Base-by-base conservation (phyloP, 1,139 yeast genomes). In the Kurtzmaniella quercitrusa region DNA sequence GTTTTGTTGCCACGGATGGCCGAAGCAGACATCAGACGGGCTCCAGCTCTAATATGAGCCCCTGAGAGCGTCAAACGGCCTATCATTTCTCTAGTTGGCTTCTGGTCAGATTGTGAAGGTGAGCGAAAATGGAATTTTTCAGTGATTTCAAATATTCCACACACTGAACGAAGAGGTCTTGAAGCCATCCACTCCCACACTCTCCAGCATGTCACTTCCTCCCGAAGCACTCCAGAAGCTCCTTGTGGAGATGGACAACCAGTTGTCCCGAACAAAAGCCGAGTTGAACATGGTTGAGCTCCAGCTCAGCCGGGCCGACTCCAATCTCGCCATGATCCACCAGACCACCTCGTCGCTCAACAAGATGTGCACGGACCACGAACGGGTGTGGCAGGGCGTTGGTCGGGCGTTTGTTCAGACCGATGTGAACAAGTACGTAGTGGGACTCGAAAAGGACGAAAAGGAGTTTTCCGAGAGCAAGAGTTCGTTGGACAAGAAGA, bases 341-440 rank as follows among this genome's bases (percentile, higher is more conserved):
- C 68, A 79, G 39, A 82, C 94, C 9, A 66, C 73, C 29, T 55
- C 70, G 38, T 83, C 83, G 51, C 67, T 88, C 46, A 68, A 68
- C 38, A 51, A 56, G 42, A 54, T 67, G 34, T 72, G 79, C 43
- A 53, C 63, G 19, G 63, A 63, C 3, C 63, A 66, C 31, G 76
- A 79, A 17, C 59, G 61, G 2, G 91, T 90, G 4, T 90, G 95
- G 94, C 81, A 87, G 58, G 89, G 95, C 2, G 77, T 88, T 25
- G 96, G 96, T 18, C 85, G 85, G 63, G 79, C 89, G 49, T 85
- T 84, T 58, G 65, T 85, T 9, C 55, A 64, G 29, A 65, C 65
- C 2, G 67, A 74, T 19, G 70, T 70, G 2, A 55, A 61, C 10
- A 62, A 68, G 2, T 86, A 87, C 59, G 60, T 77, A 44, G 56